Evolutionary conservation across 805 yeast species (phyloP).

Genomic region (Grigorovia humatica): DNA sequence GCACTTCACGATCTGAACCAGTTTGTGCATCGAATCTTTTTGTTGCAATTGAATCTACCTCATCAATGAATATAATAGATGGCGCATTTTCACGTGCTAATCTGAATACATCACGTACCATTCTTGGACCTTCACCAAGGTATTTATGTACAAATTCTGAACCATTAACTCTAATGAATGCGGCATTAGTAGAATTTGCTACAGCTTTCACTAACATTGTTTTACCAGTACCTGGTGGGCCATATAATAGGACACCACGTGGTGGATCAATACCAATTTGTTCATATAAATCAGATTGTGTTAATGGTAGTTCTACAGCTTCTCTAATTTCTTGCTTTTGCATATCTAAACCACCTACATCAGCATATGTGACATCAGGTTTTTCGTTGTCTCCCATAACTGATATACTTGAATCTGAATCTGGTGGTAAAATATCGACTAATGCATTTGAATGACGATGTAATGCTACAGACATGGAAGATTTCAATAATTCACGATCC

Average conservation of each 20-base stretch:
- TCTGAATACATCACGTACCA: slow-evolving; percentile 97
- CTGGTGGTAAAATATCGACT: slow-evolving; percentile 96
- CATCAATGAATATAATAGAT: slow-evolving; percentile 93
- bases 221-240: slow-evolving; percentile 99
- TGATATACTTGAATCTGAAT: slow-evolving; percentile 93
- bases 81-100: slow-evolving; percentile 97
- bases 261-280: slow-evolving; percentile 99
- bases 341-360: slow-evolving; percentile 98
- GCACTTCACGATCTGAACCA: slow-evolving; percentile 99
- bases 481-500: slow-evolving; percentile 88
- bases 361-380: slow-evolving; percentile 89
- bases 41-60: slow-evolving; percentile 97
- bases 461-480: slow-evolving; percentile 90
- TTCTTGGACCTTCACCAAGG: slow-evolving; percentile 98
- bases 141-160: slow-evolving; percentile 98
- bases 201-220: slow-evolving; percentile 99
- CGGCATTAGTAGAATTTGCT: slow-evolving; percentile 91
- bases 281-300: slow-evolving; percentile 90
- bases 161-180: slow-evolving; percentile 94
- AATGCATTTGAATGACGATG: slow-evolving; percentile 98
- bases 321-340: slow-evolving; percentile 98
- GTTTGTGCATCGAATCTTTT: slow-evolving; percentile 99
- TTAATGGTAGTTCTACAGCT: slow-evolving; percentile 93
- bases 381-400: slow-evolving; percentile 91
- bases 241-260: slow-evolving; percentile 91